Conservation (phyloP, 2,329 filamentous ascomycete genomes). For the Neospermospora avenae region DNA sequence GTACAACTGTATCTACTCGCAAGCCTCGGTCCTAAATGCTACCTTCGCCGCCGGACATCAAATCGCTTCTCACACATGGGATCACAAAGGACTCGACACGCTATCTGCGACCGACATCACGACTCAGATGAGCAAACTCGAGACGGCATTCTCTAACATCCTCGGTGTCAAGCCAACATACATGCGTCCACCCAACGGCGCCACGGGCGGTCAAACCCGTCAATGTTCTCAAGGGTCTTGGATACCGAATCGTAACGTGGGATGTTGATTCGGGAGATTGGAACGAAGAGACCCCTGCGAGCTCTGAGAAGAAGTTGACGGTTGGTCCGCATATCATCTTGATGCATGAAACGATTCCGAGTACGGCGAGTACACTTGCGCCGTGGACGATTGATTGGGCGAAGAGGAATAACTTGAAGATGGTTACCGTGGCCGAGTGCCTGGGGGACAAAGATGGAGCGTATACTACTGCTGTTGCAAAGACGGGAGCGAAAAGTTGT, state of each 20-base stretch:
- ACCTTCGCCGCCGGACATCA: slow-evolving; percentile 49
- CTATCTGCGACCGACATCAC: slow-evolving; percentile 40
- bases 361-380: slow-evolving; percentile 4
- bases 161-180: slow-evolving; percentile 51
- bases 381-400: slow-evolving; percentile 16
- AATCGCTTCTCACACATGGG: slow-evolving; percentile 54
- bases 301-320: slow-evolving; percentile 2
- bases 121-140: slow-evolving; percentile 47
- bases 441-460: slow-evolving; percentile 12
- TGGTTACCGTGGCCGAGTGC: slow-evolving; percentile 16
- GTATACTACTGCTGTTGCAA: slow-evolving; percentile 11
- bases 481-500: slow-evolving; percentile 12
- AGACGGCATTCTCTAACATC: slow-evolving; percentile 50
- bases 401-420: slow-evolving; percentile 11
- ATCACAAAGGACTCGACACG: slow-evolving; percentile 44
- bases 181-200: slow-evolving; percentile 42
- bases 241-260: slow-evolving; percentile 14
- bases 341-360: slow-evolving; percentile 15
- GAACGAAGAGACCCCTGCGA: slow-evolving; percentile 8
- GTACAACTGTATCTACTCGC: slow-evolving; percentile 14
- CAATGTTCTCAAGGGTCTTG: slow-evolving; percentile 5
- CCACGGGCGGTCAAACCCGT: not conserved
- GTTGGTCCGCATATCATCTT: slow-evolving; percentile 8
- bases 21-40: slow-evolving; percentile 8
- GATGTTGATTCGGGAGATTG: slow-evolving; percentile 16